Percentiles rank a stretch among this genome's conserved stretches.
Conservation (phyloP, 306 rosid genomes). For the Amphicarpaea edgeworthii region DNA sequence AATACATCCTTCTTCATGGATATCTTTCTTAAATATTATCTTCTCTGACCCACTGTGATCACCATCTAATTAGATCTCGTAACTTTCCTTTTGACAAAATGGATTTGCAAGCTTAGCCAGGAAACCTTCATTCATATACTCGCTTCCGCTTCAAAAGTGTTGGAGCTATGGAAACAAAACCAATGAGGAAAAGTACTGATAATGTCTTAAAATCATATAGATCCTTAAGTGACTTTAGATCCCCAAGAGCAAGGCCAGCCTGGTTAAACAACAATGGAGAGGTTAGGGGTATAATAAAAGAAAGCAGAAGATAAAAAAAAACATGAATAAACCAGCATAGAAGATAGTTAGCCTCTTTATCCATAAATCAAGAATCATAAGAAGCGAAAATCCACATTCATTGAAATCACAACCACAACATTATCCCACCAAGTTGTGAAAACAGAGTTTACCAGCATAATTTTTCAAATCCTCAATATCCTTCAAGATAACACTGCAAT, state of each 20-base stretch:
- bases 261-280: conserved; percentile 50
- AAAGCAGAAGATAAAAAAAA: conserved; percentile 15
- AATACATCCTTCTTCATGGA: conserved; percentile 38
- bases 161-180: conserved; percentile 76
- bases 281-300: conserved; percentile 13
- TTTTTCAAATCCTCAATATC: conserved; percentile 10
- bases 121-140: conserved; percentile 71
- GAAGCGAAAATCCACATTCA: no score
- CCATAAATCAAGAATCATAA: no score
- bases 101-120: conserved; percentile 17
- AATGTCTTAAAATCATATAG: conserved; percentile 89
- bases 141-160: conserved; percentile 89
- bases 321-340: neutral
- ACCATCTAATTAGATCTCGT: conserved; percentile 36
- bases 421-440: no score
- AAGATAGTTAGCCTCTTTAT: no score
- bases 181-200: conserved; percentile 87
- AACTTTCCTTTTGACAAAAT: conserved; percentile 40
- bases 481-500: neutral
- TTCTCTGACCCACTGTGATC: conserved; percentile 24
- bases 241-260: conserved; percentile 99
- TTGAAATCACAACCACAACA: no score
- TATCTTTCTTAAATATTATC: conserved; percentile 30
- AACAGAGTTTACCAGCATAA: neutral
- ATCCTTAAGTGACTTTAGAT: conserved; percentile 94